Base-by-base conservation (phyloP, 2,329 filamentous ascomycete genomes). In the Parasarocladium wereldwijsianum region DNA sequence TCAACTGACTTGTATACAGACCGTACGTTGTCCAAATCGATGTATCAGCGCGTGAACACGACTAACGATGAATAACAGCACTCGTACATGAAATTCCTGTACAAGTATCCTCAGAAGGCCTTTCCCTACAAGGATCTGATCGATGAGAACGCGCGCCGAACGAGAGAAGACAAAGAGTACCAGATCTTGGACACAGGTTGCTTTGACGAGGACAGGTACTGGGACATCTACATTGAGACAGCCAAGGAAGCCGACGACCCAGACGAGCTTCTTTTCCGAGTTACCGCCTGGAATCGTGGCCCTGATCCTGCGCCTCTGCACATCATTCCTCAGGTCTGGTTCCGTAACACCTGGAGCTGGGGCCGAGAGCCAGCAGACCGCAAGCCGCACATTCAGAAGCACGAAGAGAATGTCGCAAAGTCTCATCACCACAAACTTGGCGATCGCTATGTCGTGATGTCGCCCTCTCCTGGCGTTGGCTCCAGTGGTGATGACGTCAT, bases 41-140 rank as follows among this genome's bases (percentile, higher is more conserved):
- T n/a, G 14, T n/a, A n/a, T n/a, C n/a, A n/a, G n/a, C n/a, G n/a
- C n/a, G n/a, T n/a, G n/a, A n/a, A n/a, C n/a, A n/a, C n/a, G n/a
- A n/a, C n/a, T n/a, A n/a, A n/a, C n/a, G n/a, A n/a, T n/a, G n/a
- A 23, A 36, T 39, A 34, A 44, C 37, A 27, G 15, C 86, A 94
- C 56, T 93, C 87, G 17, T 96, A 96, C 62, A 96, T 96, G 87
- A 96, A 96, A 55, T 92, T 76, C 48, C 76, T 96, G 41, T 96
- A 96, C 70, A 96, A 96, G 56, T 92, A 94, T 45, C 90, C 90
- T 1, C 87, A 96, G 56, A 70, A 69, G 44, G 74, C 77, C 38
- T 96, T 96, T 46, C 90, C 87, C 3, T 96, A 96, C 60, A 68
- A 94, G 52, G 75, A 93, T 40, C 63, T 96, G 26, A 60, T 92